A percentile compares a stretch with the other conserved stretches of the same genome.
Evolutionary conservation across 73 alveolate genomes (phyloP).

Genomic region (Paramecium primaurelia): DNA sequence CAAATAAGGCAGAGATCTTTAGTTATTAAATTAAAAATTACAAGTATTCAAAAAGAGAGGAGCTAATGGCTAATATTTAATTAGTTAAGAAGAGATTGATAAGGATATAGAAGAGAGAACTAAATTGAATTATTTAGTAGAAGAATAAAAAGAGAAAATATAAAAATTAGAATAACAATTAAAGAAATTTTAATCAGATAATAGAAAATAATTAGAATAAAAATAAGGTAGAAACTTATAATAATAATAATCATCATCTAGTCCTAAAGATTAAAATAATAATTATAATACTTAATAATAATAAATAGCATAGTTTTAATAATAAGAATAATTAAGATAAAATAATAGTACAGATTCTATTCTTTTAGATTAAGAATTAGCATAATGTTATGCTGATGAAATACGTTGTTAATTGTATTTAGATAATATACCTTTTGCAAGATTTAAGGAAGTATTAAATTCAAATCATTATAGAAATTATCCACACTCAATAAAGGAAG

Average conservation of each 20-base stretch:
- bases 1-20: not conserved
- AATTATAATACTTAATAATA: not conserved
- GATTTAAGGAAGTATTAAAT: not conserved
- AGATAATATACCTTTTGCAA: not conserved
- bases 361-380: not conserved
- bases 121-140: not conserved
- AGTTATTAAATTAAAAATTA: not conserved
- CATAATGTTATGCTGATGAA: not conserved
- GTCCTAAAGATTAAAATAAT: not conserved
- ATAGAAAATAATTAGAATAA: conserved; percentile 27
- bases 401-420: not conserved
- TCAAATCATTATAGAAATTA: not conserved
- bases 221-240: not conserved
- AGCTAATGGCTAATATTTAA: not conserved
- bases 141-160: conserved; percentile 7
- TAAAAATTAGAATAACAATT: conserved; percentile 2
- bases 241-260: not conserved
- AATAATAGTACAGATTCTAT: not conserved
- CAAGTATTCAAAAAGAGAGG: conserved; percentile 8
- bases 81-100: conserved; percentile 19
- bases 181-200: conserved; percentile 13
- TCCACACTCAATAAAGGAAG: not conserved
- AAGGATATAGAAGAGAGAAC: conserved; percentile 34
- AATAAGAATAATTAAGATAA: not conserved
- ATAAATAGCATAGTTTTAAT: not conserved